Base-by-base conservation (phyloP, 768 basidiomycete species). In the Auriscalpium microsporum region DNA sequence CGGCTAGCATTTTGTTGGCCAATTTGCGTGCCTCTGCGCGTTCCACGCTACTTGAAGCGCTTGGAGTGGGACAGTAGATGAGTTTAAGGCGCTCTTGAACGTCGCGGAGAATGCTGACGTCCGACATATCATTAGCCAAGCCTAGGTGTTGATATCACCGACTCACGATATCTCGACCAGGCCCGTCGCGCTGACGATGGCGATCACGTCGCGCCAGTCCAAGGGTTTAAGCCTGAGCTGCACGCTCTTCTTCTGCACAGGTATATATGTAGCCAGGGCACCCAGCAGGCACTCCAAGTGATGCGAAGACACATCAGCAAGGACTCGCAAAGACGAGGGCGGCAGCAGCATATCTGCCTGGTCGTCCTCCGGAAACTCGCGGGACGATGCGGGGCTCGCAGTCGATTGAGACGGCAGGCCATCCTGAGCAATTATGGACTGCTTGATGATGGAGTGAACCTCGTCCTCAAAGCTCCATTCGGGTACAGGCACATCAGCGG, bases 401-500 rank as follows among this genome's bases (percentile, higher is more conserved):
- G 19, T 33, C 48, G 44, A 21, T 10, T 40, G 40, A 19, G 45
- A 10, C 37, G 48, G 9, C 17, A 48, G 17, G 60, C 72, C 44
- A 75, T 42, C 19, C n/a, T 37, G 45, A 35, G 38, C 56, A 19
- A 48, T 23, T 3, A 61, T 35, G 33, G 69, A 66, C 11, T 72
- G 66, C 17, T 73, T 68, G 6, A 75, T 75, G 34, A 89, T 62
- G 2, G 73, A 65, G 19, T 68, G 67, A 9, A 90, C 74, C 68
- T 90, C 89, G 59, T 90, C 88, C 48, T 82, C 75, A 19, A 91
- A 69, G 9, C 70, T 69, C 83, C 84, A 90, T 68, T 88, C 82
- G 1, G 89, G 87, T 9, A 78, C 71, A 21, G 75, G 72, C 14
- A 87, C 76, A 61, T 90, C 86, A 14, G 73, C 71, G 3, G 73